phyloP scores from a whole-genome alignment of 1,284 basidiomycete genomes.

The Ustilago nuda region DNA sequence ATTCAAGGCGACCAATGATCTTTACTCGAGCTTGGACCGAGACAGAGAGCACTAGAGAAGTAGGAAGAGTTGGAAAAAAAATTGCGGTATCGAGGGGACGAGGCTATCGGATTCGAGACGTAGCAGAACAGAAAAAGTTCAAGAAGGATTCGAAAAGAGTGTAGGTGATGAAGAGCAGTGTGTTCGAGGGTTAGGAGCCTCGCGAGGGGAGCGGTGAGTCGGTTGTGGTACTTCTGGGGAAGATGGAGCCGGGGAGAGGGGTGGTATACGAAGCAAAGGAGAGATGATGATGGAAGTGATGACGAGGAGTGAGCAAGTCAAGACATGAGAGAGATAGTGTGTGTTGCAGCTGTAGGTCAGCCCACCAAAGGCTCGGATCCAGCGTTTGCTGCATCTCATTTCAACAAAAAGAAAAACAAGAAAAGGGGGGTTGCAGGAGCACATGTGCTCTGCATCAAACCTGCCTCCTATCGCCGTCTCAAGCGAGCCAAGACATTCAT shows the following conservation, averaged over 20 bases:
- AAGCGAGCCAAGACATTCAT: constrained; percentile 8
- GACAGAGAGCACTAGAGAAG: neutral
- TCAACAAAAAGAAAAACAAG: constrained; percentile 21
- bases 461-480: neutral
- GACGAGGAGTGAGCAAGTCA: neutral
- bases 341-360: neutral
- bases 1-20: too few species aligned
- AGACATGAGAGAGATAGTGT: neutral
- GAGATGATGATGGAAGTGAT: constrained; percentile 6
- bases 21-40: too few species aligned
- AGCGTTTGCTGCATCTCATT: constrained; percentile 17
- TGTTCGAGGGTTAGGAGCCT: neutral
- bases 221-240: neutral
- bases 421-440: constrained; percentile 18
- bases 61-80: neutral
- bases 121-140: neutral
- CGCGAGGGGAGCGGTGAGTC: neutral
- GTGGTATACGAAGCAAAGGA: constrained; percentile 7
- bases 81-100: neutral
- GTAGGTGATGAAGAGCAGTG: constrained; percentile 52
- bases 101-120: neutral
- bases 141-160: constrained; percentile 20
- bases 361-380: constrained; percentile 11
- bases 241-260: neutral
- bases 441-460: constrained; percentile 2